Evolutionary conservation across 2,329 filamentous ascomycete genomes (phyloP).

Genomic region (Diplodia corticola): DNA sequence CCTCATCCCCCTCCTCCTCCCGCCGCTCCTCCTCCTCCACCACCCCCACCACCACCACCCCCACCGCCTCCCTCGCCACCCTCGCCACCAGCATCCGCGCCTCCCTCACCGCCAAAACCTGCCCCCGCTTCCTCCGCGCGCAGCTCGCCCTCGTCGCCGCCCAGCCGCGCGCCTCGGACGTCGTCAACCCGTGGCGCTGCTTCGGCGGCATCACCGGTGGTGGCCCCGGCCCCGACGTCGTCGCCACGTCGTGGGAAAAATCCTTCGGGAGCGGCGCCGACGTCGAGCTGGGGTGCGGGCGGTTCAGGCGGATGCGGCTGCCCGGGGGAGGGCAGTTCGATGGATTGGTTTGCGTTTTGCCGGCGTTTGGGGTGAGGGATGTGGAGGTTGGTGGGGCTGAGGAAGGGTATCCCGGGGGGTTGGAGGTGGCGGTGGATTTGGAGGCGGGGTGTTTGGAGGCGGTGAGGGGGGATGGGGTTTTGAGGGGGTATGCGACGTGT

Average conservation of each 20-base stretch:
- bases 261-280: background rate
- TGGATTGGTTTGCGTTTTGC: background rate
- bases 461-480: background rate
- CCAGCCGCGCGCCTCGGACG: background rate
- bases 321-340: background rate
- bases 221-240: too few species aligned
- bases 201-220: background rate
- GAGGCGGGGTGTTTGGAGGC: background rate
- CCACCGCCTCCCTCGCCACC: background rate
- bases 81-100: background rate
- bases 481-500: background rate
- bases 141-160: background rate
- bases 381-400: background rate
- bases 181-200: background rate
- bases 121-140: background rate
- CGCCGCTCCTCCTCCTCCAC: too few species aligned
- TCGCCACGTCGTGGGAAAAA: background rate
- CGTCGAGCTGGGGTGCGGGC: background rate
- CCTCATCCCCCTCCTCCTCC: too few species aligned
- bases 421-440: background rate
- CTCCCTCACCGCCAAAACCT: background rate
- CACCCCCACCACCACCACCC: background rate
- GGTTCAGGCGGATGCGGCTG: background rate
- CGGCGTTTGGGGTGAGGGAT: constrained; percentile 1
- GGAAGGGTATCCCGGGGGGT: background rate